These are phyloP conservation scores for Leishmania martiniquensis DNA, from an alignment of 208 protist genomes.

Conservation along the genomic window DNA sequence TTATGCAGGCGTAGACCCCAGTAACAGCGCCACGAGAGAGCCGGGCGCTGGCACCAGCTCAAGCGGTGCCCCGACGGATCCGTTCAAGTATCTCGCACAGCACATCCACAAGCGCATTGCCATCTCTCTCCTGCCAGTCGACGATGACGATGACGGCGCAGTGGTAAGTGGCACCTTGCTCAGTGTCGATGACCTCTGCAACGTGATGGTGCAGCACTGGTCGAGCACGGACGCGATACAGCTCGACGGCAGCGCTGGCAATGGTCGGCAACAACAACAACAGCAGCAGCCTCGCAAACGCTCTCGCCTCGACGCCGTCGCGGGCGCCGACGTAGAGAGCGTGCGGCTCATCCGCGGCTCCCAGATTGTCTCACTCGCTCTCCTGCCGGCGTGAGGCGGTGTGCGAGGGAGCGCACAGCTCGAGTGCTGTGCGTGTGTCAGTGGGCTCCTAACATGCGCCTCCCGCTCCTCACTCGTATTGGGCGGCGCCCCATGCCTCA, in stretches of 20 bases:
- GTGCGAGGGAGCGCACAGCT: no score
- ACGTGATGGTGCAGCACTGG: constrained; percentile 65
- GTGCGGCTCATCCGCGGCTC: constrained; percentile 60
- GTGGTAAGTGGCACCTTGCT: constrained; percentile 50
- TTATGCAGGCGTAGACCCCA: neutral
- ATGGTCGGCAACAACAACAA: neutral
- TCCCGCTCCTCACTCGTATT: no score
- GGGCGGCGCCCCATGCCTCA: no score
- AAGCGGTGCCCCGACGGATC: constrained; percentile 26
- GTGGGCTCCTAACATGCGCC: neutral
- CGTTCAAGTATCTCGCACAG: constrained; percentile 55
- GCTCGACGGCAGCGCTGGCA: neutral
- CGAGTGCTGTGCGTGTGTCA: neutral
- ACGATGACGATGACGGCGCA: constrained; percentile 5
- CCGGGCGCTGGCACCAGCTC: neutral
- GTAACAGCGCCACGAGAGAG: neutral
- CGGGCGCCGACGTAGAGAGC: constrained; percentile 11
- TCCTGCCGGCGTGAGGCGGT: constrained; percentile 9
- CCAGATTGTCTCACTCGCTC: constrained; percentile 50
- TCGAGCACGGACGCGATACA: constrained; percentile 7
- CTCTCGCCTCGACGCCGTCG: constrained; percentile 9
- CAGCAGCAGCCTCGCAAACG: constrained; percentile 26
- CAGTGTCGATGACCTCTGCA: constrained; percentile 72
- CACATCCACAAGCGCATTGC: constrained; percentile 40
- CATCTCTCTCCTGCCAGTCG: constrained; percentile 20